A percentile compares a stretch with the other conserved stretches of the same genome.
These are phyloP conservation scores for Hypoxylon sp. DNA, from an alignment of 2,329 filamentous ascomycete species.

Conservation along the genomic window DNA sequence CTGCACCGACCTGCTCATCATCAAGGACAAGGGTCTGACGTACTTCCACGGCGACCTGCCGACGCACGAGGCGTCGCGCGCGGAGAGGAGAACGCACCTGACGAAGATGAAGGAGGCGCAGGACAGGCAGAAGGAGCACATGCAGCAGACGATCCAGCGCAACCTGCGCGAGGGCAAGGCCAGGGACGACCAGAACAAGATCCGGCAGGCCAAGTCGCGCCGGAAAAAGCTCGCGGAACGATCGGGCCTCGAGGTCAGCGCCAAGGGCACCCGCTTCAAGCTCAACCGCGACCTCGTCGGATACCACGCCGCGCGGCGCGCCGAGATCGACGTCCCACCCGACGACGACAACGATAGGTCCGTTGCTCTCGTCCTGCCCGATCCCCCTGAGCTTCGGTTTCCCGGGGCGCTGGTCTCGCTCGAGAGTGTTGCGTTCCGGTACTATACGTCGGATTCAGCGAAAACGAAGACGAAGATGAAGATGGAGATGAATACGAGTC, in stretches of 20 bases:
- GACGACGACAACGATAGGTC: slow-evolving; percentile 69
- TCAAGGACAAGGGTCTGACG: slow-evolving; percentile 75
- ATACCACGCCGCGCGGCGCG: slow-evolving; percentile 65
- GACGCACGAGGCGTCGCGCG: slow-evolving; percentile 73
- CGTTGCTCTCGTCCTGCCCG: slow-evolving; percentile 66
- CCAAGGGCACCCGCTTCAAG: slow-evolving; percentile 79
- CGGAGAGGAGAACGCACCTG: slow-evolving; percentile 73
- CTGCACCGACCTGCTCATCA: slow-evolving; percentile 79
- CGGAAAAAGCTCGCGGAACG: slow-evolving; percentile 87
- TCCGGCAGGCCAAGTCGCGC: slow-evolving; percentile 83
- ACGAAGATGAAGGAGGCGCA: slow-evolving; percentile 82
- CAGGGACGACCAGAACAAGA: slow-evolving; percentile 83
- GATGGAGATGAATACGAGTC: too few species aligned
- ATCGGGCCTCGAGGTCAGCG: slow-evolving; percentile 77
- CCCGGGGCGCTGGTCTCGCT: slow-evolving; percentile 77
- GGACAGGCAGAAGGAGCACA: slow-evolving; percentile 81
- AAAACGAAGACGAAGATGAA: slow-evolving; percentile 41
- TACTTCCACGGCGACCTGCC: slow-evolving; percentile 80
- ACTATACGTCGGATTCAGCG: too few species aligned
- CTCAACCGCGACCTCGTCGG: slow-evolving; percentile 77
- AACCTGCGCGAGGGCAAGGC: slow-evolving; percentile 79
- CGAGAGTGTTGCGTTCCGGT: slow-evolving; percentile 74
- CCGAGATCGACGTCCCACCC: slow-evolving; percentile 75
- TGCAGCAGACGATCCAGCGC: slow-evolving; percentile 78
- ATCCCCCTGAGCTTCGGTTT: slow-evolving; percentile 75